Conservation (phyloP, 1,284 basidiomycete species). For the Ceratobasidium sp. region DNA sequence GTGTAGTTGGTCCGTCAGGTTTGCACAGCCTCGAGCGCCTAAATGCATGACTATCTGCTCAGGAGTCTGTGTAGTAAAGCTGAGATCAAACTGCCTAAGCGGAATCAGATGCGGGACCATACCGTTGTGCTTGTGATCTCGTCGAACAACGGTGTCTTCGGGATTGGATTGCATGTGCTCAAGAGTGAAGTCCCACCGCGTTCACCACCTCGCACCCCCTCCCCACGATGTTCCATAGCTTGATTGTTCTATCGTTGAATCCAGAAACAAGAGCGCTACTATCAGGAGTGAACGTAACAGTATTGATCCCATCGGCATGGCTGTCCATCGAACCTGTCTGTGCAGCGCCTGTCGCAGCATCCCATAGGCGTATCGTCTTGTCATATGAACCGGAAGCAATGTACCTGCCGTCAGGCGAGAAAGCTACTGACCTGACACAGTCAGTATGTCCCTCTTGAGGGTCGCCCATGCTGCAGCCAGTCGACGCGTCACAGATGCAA, state of each 20-base stretch:
- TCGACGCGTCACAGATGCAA: background rate
- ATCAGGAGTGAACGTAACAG: background rate
- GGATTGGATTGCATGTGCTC: no score
- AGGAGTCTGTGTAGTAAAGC: no score
- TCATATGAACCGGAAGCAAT: slow-evolving; percentile 25
- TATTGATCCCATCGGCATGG: background rate
- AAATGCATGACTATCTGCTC: slow-evolving; percentile 56
- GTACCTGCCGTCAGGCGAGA: slow-evolving; percentile 17
- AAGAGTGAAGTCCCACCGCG: no score
- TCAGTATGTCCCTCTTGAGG: background rate
- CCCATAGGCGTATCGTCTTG: slow-evolving; percentile 19
- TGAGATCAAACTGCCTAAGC: no score
- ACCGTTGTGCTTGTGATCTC: no score
- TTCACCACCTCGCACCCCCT: no score
- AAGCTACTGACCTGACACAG: background rate
- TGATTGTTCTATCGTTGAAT: background rate
- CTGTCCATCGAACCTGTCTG: background rate
- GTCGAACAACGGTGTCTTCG: no score
- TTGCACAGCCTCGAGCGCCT: no score
- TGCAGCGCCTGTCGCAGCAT: background rate
- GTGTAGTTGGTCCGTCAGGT: no score
- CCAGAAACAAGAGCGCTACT: background rate
- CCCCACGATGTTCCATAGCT: no score
- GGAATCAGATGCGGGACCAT: no score
- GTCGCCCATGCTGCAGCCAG: background rate